Base-by-base conservation (phyloP, 768 basidiomycete species). In the Mrakia blollopis region DNA sequence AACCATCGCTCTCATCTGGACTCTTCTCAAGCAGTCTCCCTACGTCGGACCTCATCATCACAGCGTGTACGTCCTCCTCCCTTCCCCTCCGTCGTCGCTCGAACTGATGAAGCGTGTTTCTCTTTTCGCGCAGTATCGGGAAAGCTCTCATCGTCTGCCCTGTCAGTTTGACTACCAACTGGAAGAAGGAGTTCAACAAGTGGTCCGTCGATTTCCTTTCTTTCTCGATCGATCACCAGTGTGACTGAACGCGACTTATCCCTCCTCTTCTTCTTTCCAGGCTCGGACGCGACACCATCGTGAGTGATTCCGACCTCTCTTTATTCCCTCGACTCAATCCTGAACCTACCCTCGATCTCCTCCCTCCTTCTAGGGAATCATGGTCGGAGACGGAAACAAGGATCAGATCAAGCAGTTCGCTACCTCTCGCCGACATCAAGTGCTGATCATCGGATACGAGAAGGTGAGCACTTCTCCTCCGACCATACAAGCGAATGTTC, bases 381-480 rank as follows among this genome's bases (percentile, higher is more conserved):
- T 90, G 76, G 85, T 86, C 0, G 90, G 88, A 14, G 88, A 90
- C 80, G 88, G 88, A 79, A 85, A 86, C 71, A 88, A 88, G 82
- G 81, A 82, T 3, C 82, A 83, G 47, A 86, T 93, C 79, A 88
- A 90, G 80, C 87, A 88, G 54, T 98, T 95, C 80, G 85, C 90
- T 72, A 89, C 91, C 81, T 88, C 88, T 91, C 91, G 80, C 28
- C 72, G 79, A 44, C 81, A 81, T 68, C 91, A 94, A 75, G 92
- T 98, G 2, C 86, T 99, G 28, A 88, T 99, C 78, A 94, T 98
- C 77, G 94, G 97, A 3, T 99, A 99, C 82, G 97, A 98, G 81
- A 89, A 91, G 72, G 83, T 84, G 30, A 74, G 81, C 14, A 2
- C 1, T n/a, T 57, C 0, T 62, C 6, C 25, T 16, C 30, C 25